Evolutionary conservation across 345 rosid species (phyloP), one percentile per base, ranked within the genome.

Genomic region (Sisymbrium altissimum): DNA sequence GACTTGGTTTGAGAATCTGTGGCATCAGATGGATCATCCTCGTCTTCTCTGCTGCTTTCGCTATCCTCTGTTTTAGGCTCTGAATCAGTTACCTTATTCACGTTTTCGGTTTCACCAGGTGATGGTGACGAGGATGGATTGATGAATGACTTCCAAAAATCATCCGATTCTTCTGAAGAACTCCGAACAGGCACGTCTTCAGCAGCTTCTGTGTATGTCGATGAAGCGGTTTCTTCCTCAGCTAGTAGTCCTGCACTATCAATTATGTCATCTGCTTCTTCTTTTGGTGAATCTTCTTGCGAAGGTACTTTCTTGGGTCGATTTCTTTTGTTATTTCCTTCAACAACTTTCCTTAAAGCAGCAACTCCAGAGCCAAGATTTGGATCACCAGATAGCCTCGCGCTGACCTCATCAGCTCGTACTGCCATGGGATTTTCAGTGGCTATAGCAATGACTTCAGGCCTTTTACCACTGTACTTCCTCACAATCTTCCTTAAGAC

Each of bases 391-490:
- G 96, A 83, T 23, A 90, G 77, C 72, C 78, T 87, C 27, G 78
- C 81, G 7, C 81, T 82, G 68, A 95, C 67, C 68, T 92, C 97
- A 66, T 92, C 92, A 56, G 97, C 78, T 21, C 85, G 80, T 53
- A 95, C 94, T 17, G 79, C 93, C 32, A 84, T 84, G 17, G 96
- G 92, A 74, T 88, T 95, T 71, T 95, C 99, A 39, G 78, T 55
- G 74, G 97, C 99, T 64, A 89, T 65, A 44, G 87, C 90, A 75
- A 95, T 90, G 45, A 95, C 92, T 79, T 95, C 99, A 45, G 99
- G 99, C 36, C 97, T 88, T 81, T 90, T 95, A 21, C 97, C 87
- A 70, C 99, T 88, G 66, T 95, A 92, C 81, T 95, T 95, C 77
- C 99, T 81, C 17, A 95, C 99, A 83, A 86, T 88, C 85, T 92